Evolutionary conservation across 1,284 basidiomycete species (phyloP).

Genomic region (Austropuccinia psidii): DNA sequence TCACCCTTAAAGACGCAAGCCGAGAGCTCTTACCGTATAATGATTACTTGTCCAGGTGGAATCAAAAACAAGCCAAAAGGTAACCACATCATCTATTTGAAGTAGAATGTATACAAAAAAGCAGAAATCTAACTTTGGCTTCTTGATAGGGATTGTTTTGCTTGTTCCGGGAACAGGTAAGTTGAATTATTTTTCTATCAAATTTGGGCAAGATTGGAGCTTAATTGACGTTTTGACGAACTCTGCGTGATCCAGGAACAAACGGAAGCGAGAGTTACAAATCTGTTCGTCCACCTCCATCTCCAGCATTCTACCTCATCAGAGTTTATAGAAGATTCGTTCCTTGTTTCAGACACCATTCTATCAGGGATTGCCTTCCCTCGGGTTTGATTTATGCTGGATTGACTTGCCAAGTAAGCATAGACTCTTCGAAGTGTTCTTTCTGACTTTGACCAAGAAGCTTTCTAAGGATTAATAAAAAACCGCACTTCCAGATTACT

Average conservation of each 20-base stretch:
- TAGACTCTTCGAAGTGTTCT: too few relatives aligned
- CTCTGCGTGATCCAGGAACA: too few relatives aligned
- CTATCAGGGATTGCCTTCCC: not conserved
- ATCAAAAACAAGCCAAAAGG: not conserved
- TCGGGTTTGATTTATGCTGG: not conserved
- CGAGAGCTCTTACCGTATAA: not conserved
- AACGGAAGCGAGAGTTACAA: too few relatives aligned
- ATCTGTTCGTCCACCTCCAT: not conserved
- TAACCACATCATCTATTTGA: not conserved
- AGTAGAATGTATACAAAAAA: not conserved
- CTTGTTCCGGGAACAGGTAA: conserved; percentile 1
- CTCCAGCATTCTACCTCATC: not conserved
- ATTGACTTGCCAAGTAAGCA: too few relatives aligned
- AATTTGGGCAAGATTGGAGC: too few relatives aligned
- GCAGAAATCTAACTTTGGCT: not conserved
- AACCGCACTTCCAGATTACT: not conserved
- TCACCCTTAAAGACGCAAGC: not conserved
- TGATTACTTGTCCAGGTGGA: not conserved
- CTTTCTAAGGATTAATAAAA: too few relatives aligned
- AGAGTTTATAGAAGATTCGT: too few relatives aligned
- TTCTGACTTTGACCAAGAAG: too few relatives aligned
- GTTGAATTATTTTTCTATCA: not conserved
- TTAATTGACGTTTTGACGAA: too few relatives aligned
- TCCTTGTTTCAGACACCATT: not conserved
- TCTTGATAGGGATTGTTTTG: not conserved